These are phyloP conservation scores for Rhodomyrtus tomentosa DNA, from an alignment of 345 rosid genomes.

Conservation along the genomic window DNA sequence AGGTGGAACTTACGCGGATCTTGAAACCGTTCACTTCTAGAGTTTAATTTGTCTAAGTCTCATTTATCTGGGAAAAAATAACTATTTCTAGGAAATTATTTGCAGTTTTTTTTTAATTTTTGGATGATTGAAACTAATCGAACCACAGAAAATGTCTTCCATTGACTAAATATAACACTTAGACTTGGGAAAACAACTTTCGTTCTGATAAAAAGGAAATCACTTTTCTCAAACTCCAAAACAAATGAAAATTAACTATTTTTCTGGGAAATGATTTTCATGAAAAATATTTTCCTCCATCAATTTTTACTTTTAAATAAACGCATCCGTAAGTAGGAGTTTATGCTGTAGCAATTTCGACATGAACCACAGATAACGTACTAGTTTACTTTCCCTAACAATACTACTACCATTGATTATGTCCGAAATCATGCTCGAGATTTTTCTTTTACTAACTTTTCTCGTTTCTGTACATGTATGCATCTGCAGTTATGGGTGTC, in stretches of 20 bases:
- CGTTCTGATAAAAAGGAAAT: not conserved
- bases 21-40: too few relatives aligned
- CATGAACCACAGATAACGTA: not conserved
- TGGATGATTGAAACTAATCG: accelerated
- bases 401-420: not conserved
- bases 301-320: not conserved
- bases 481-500: too few relatives aligned
- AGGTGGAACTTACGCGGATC: too few relatives aligned
- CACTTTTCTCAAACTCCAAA: accelerated
- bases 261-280: too few relatives aligned
- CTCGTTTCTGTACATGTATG: too few relatives aligned
- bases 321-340: not conserved
- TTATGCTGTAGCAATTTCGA: not conserved
- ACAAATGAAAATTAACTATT: not conserved
- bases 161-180: not conserved
- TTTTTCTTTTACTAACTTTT: too few relatives aligned
- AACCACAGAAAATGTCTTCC: not conserved
- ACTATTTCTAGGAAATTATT: not conserved
- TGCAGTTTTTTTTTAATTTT: not conserved
- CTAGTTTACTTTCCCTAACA: not conserved
- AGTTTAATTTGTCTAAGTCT: not conserved
- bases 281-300: too few relatives aligned
- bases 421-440: not conserved
- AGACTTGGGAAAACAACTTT: not conserved
- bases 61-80: not conserved